Base-by-base conservation (phyloP, 208 protist genomes). In the Eutreptiella sp. region DNA sequence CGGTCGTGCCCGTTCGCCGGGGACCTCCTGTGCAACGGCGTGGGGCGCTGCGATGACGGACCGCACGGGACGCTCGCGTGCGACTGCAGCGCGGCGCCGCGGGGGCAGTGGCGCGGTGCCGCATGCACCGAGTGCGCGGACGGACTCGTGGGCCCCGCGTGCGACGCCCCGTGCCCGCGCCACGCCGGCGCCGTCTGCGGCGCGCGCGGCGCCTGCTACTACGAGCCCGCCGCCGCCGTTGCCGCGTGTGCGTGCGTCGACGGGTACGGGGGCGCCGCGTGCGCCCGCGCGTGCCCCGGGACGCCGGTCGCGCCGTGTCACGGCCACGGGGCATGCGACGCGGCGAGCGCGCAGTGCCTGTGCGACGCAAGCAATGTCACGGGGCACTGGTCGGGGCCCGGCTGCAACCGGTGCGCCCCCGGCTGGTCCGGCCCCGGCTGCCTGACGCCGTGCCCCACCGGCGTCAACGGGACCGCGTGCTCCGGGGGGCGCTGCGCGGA, bases 51-150 rank as follows among this genome's bases (percentile, higher is more conserved):
- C 14, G 54, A 67, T 11, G 23, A 28, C 24, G 16, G 14, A n/a
- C 11, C 9, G 5, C 62, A 75, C 26, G 77, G 66, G 0, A 33
- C 31, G 3, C 80, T 70, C 31, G 35, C 7, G 2, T 83, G 70
- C 39, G 36, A 57, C 21, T 62, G 66, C 0, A 38, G 21, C 14
- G 57, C 16, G 4, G 53, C 53, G 7, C 46, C 28, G 26, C 19
- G 16, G 16, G 43, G 43, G 43, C 26, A 48, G 19, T 48, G 43
- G 43, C 16, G 7, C 9, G 43, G 58, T 7, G 31, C 21, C 7
- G 33, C 16, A 5, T 64, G 58, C 50, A 62, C 5, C 4, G 28
- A 41, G 27, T 64, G 58, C 46, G 48, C 45, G 4, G 58, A 64
- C 23, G 58, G 58, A 4, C 63, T 58, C 58, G 5, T 64, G 21